Conservation (phyloP, 371 early-diverging fungal genomes). For the Funneliformis caledonium region DNA sequence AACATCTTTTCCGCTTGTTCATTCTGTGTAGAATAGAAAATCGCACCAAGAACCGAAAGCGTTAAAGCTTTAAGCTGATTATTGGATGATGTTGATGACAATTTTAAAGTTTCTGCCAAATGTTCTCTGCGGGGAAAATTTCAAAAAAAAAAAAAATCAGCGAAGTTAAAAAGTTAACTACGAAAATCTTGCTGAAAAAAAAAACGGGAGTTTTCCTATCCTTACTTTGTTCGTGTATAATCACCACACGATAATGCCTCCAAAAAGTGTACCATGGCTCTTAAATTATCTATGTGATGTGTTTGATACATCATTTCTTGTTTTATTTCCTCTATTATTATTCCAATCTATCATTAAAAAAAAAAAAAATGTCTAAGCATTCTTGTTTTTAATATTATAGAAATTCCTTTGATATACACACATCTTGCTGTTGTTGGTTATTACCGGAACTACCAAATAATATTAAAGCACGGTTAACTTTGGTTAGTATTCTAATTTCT, state of each 20-base stretch:
- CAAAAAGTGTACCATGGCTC: slow-evolving; percentile 15
- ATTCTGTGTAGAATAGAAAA: slow-evolving; percentile 37
- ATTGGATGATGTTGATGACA: slow-evolving; percentile 32
- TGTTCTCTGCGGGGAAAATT: slow-evolving; percentile 22
- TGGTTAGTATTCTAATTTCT: slow-evolving; percentile 19
- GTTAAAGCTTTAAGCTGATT: slow-evolving; percentile 40
- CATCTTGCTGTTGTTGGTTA: slow-evolving; percentile 10
- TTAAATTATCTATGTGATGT: slow-evolving; percentile 25
- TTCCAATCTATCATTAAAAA: slow-evolving; percentile 5
- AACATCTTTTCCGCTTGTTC: slow-evolving; percentile 41
- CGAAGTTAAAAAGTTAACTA: not conserved
- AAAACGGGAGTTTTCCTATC: not conserved
- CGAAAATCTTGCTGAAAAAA: no score
- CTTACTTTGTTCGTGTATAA: not conserved
- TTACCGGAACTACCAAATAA: slow-evolving; percentile 14
- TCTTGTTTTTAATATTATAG: not conserved
- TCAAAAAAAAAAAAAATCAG: not conserved
- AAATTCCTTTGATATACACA: not conserved
- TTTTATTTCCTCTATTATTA: slow-evolving; percentile 29
- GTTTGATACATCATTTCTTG: not conserved
- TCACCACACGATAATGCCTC: slow-evolving; percentile 27
- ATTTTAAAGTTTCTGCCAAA: slow-evolving; percentile 35
- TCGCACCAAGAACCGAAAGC: slow-evolving; percentile 37
- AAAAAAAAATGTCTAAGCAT: not conserved
- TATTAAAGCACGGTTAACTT: slow-evolving; percentile 26